These are phyloP conservation scores for Cryphonectria radicalis DNA, from an alignment of 2,329 filamentous ascomycete species.

Conservation along the genomic window DNA sequence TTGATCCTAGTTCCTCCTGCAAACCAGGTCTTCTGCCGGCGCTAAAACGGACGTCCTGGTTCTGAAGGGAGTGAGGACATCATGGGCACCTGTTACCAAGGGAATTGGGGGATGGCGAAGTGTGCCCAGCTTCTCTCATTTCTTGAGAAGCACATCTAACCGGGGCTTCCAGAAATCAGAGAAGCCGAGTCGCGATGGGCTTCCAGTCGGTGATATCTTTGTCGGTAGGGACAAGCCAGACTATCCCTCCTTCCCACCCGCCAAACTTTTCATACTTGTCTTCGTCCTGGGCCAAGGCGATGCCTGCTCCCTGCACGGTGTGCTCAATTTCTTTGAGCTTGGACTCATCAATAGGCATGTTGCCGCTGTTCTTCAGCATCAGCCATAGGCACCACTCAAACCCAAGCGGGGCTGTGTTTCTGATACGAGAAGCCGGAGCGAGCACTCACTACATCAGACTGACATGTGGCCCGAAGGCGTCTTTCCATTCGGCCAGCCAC, in stretches of 20 bases:
- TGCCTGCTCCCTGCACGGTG: constrained; percentile 34
- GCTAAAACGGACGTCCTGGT: no score
- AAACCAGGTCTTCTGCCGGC: no score
- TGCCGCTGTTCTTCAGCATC: constrained; percentile 32
- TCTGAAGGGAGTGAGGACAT: no score
- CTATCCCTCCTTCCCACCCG: constrained; percentile 38
- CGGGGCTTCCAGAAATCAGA: constrained; percentile 19
- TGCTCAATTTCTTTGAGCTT: constrained; percentile 32
- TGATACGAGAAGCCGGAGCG: neutral
- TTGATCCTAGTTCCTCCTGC: no score
- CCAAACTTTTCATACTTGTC: neutral
- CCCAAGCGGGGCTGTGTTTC: no score
- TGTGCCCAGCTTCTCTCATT: neutral
- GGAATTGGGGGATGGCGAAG: no score
- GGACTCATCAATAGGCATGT: constrained; percentile 33
- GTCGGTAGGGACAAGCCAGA: constrained; percentile 41
- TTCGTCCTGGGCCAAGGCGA: constrained; percentile 23
- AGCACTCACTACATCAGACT: constrained; percentile 41
- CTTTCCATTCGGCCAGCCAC: constrained; percentile 37
- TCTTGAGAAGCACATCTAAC: neutral
- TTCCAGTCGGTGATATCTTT: constrained; percentile 38
- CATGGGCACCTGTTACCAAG: no score
- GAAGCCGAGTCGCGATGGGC: constrained; percentile 37
- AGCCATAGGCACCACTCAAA: neutral
- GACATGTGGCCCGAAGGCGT: constrained; percentile 39